Evolutionary conservation across 768 basidiomycete species (phyloP), one percentile per base, ranked within the genome.

Genomic region (Piloderma croceum): DNA sequence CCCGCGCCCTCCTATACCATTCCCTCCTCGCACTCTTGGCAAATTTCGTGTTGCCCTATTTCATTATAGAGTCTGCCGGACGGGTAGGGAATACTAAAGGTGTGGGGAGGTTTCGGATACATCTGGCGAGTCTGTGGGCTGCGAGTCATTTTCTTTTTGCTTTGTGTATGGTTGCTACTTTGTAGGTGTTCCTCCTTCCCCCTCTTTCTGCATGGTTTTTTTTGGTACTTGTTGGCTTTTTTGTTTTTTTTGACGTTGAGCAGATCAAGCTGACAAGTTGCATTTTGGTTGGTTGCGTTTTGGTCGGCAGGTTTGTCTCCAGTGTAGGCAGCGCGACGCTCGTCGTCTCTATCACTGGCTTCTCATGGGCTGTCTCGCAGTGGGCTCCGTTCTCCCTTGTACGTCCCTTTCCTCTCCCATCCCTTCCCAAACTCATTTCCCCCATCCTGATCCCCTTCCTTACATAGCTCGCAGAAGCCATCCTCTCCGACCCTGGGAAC

Each of bases 301-400:
- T n/a, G n/a, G 21, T 49, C 22, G 25, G 42, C 7, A 94, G 89
- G 48, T 75, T 92, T 49, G 83, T 80, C 2, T 71, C 76, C 6
- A 78, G 71, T 12, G 83, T 92, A 1, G 54, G 54, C 12, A 80
- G 83, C 0, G 83, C 90, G 13, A 90, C 85, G 1, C 41, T 81
- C 10, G 71, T 97, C 44, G 77, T 96, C 37, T 75, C 82, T 6
- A 49, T 86, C 11, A 82, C 83, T 6, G 94, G 94, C 0, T 83
- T 96, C 51, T 83, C 87, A 15, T 96, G 87, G 89, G 90, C 91
- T 5, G 73, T 97, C 38, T 77, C 83, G 1, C 83, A 85, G 60
- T 97, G 93, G 94, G 90, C 82, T 3, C 93, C 93, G 3, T 94
- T 90, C 62, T 80, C 90, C 0, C 61, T 98, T 54, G 90, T 93